These are phyloP conservation scores for Leptographium procerum DNA, from an alignment of 2,329 filamentous ascomycete genomes.

Conservation along the genomic window DNA sequence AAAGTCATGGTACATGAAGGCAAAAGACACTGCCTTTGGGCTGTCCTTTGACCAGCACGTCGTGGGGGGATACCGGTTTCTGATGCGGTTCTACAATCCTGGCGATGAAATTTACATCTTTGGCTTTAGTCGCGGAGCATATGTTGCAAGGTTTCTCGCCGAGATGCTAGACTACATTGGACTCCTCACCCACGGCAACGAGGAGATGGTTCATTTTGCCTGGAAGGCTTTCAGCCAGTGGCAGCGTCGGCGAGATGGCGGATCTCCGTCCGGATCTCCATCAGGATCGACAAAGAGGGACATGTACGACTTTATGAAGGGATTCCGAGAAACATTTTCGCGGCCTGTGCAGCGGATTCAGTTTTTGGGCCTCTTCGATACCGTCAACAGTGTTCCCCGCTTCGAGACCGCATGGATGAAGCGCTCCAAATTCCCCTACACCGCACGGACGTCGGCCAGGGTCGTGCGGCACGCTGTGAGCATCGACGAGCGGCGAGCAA, in stretches of 20 bases:
- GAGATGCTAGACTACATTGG: constrained; percentile 82
- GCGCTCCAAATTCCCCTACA: constrained; percentile 64
- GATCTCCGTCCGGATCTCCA: too few species aligned
- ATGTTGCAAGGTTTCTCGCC: constrained; percentile 63
- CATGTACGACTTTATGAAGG: constrained; percentile 65
- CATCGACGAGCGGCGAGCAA: constrained; percentile 60
- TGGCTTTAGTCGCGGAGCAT: constrained; percentile 62
- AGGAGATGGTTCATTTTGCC: constrained; percentile 74
- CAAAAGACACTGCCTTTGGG: constrained; percentile 69
- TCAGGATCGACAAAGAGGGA: constrained; percentile 25
- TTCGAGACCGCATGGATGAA: constrained; percentile 73
- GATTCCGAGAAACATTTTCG: constrained; percentile 71
- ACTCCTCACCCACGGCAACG: constrained; percentile 67
- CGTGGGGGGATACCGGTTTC: constrained; percentile 69
- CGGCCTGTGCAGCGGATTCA: constrained; percentile 61
- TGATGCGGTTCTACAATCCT: constrained; percentile 60
- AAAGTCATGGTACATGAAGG: constrained; percentile 57
- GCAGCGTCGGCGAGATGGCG: constrained; percentile 41
- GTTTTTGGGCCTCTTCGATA: constrained; percentile 73
- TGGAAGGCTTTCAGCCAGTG: constrained; percentile 73
- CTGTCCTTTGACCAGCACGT: constrained; percentile 75
- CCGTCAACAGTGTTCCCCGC: constrained; percentile 66
- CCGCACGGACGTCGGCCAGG: constrained; percentile 42
- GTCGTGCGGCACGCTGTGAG: constrained; percentile 59
- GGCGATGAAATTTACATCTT: constrained; percentile 61